Evolutionary conservation across 805 yeast genomes (phyloP), one percentile per base, ranked within the genome.

Genomic region (Candida ovalis): DNA sequence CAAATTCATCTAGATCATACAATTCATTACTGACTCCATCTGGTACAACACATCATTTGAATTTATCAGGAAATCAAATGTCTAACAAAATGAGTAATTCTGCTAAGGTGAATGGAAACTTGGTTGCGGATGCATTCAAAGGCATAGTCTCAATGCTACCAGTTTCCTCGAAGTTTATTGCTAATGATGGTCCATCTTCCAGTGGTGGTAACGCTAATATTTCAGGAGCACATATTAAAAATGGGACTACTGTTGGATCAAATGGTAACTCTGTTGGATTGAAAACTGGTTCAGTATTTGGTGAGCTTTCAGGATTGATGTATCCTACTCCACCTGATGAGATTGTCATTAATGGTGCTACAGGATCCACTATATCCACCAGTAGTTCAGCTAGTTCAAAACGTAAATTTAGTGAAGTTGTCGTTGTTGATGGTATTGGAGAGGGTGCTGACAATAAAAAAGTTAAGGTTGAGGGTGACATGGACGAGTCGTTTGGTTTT

Each of bases 41-140:
- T 18, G 43, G 56, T 23, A 28, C 52, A 12, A 43, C 21, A 50
- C 47, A 13, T 40, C 37, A 47, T 49, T 40, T 43, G 30, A 47
- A 18, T 48, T 52, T 4, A 47, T 45, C 27, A 54, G 55, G 56
- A n/a, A 35, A 35, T 17, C 38, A n/a, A 13, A 5, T 17, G 21
- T 13, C 22, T 17, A 35, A 35, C 12, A 35, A n/a, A 12, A 35
- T 35, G 38, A 4, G 9, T 17, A 18, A 35, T 18, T 35, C 38
- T 35, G 44, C 25, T 40, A 74, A 72, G 35, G 67, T 77, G n/a
- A 72, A 70, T 42, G 74, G 81, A 1, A 61, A 61, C 17, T 73
- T 76, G 13, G 67, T 79, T 18, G 51, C 69, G 1, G 68, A 77
- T 6, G 74, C 80, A 0, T 77, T 79, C 58, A 66, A 67, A 47